These are phyloP conservation scores for Achaetomiella virescens DNA, from an alignment of 495 filamentous ascomycete genomes.

Conservation along the genomic window DNA sequence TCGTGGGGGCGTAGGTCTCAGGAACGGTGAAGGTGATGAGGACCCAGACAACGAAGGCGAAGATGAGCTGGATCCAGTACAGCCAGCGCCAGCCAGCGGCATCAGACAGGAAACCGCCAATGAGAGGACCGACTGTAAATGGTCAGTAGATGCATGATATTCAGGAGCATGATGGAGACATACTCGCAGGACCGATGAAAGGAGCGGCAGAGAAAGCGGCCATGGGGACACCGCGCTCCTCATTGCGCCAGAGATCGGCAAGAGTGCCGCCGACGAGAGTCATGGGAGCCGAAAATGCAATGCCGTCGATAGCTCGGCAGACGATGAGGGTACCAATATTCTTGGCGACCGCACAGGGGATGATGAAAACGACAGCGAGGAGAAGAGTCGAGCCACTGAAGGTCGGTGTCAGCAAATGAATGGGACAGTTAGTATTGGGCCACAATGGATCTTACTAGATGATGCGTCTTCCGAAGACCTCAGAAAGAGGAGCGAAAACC, in stretches of 20 bases:
- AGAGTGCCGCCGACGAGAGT: constrained; percentile 74
- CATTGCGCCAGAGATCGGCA: constrained; percentile 75
- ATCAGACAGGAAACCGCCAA: constrained; percentile 68
- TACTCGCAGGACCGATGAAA: constrained; percentile 67
- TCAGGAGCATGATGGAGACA: constrained; percentile 3
- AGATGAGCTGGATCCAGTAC: constrained; percentile 76
- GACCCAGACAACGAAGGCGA: constrained; percentile 58
- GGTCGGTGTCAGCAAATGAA: constrained; percentile 1
- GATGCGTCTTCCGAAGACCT: constrained; percentile 60
- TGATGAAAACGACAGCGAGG: constrained; percentile 66
- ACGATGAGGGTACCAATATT: constrained; percentile 71
- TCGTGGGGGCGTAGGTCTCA: constrained; percentile 70
- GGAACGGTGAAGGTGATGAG: constrained; percentile 74
- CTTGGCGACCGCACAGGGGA: constrained; percentile 67
- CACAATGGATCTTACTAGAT: constrained; percentile 56
- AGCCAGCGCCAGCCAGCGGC: constrained; percentile 74
- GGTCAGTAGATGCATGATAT: background rate
- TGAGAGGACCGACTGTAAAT: constrained; percentile 53
- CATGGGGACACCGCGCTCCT: constrained; percentile 79
- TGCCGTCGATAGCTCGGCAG: constrained; percentile 68
- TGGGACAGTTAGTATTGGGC: background rate
- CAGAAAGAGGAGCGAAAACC: constrained; percentile 71
- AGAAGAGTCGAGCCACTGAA: constrained; percentile 47
- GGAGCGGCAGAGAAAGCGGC: constrained; percentile 78
- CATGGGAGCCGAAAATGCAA: constrained; percentile 79